A percentile compares a stretch with the other conserved stretches of the same genome.
Conservation (phyloP, 768 basidiomycete genomes). For the Daedaleopsis nitida region DNA sequence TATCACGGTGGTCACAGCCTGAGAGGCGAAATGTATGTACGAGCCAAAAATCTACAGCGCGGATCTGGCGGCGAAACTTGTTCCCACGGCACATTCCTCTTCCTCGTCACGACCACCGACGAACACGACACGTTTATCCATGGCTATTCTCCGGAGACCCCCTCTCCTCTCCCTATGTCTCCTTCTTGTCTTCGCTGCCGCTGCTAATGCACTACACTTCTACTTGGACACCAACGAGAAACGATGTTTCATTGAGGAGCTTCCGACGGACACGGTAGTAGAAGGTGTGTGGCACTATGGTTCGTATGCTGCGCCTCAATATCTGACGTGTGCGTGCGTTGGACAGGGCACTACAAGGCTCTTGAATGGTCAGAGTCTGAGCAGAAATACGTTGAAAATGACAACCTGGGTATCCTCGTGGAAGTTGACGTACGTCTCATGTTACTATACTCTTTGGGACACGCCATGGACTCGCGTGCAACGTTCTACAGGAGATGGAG, state of each 20-base stretch:
- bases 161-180: conserved; percentile 36
- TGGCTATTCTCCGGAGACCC: conserved; percentile 26
- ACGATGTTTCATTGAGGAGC: conserved; percentile 94
- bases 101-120: conserved; percentile 24
- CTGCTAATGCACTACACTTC: conserved; percentile 85
- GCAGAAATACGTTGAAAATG: conserved; percentile 69
- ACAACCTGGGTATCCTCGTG: conserved; percentile 84
- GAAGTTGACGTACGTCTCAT: conserved; percentile 75
- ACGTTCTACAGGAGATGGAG: conserved; percentile 72
- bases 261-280: conserved; percentile 93
- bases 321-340: not conserved
- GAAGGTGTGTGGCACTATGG: conserved; percentile 60
- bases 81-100: conserved; percentile 24
- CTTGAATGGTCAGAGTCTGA: conserved; percentile 84
- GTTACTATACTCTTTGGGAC: not conserved
- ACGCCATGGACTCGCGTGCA: not conserved
- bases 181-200: conserved; percentile 43
- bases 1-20: not conserved
- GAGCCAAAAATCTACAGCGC: conserved; percentile 15
- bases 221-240: conserved; percentile 94
- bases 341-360: conserved; percentile 88
- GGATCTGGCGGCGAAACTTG: conserved; percentile 7
- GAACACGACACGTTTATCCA: conserved; percentile 21
- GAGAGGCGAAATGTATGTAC: not conserved
- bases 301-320: not conserved